Conservation (phyloP, 2,329 filamentous ascomycete genomes). For the Colletotrichum sojae region DNA sequence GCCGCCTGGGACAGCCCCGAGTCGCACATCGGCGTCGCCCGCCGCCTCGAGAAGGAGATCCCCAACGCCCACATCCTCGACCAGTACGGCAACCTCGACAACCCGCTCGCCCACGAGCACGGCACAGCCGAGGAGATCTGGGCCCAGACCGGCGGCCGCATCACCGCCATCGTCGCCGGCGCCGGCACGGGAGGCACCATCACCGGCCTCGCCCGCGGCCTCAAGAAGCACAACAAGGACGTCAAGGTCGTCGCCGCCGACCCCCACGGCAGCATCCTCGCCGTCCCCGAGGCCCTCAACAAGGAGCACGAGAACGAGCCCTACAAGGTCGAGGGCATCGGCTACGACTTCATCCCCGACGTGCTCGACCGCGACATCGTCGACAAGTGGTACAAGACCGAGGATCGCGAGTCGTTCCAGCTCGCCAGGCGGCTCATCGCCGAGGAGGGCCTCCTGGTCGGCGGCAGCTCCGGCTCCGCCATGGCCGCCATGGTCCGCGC, state of each 20-base stretch:
- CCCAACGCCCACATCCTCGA: constrained; percentile 98
- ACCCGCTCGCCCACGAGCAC: constrained; percentile 92
- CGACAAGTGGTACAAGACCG: constrained; percentile 98
- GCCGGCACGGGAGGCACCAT: constrained; percentile 97
- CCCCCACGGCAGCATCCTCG: constrained; percentile 91
- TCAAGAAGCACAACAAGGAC: constrained; percentile 87
- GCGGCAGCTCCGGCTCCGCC: constrained; percentile 93
- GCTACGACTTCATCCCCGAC: constrained; percentile 97
- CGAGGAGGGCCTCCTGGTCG: constrained; percentile 94
- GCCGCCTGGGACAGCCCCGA: constrained; percentile 95
- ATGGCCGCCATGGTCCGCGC: constrained; percentile 86
- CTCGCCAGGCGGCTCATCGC: constrained; percentile 92
- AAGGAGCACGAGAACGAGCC: constrained; percentile 83
- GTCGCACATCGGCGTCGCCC: constrained; percentile 96
- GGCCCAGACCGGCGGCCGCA: constrained; percentile 86
- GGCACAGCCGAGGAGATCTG: constrained; percentile 98
- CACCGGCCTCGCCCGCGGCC: constrained; percentile 86
- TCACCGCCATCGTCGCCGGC: constrained; percentile 89
- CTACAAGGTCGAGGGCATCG: constrained; percentile 99
- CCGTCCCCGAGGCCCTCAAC: constrained; percentile 85
- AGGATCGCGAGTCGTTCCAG: constrained; percentile 90
- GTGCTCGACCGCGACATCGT: constrained; percentile 86
- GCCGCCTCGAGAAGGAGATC: constrained; percentile 91
- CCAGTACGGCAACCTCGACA: constrained; percentile 93
- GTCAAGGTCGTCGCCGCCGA: constrained; percentile 95